A percentile compares a stretch with the other conserved stretches of the same genome.
These are phyloP conservation scores for Populus simonii DNA, from an alignment of 345 rosid genomes.

Conservation along the genomic window DNA sequence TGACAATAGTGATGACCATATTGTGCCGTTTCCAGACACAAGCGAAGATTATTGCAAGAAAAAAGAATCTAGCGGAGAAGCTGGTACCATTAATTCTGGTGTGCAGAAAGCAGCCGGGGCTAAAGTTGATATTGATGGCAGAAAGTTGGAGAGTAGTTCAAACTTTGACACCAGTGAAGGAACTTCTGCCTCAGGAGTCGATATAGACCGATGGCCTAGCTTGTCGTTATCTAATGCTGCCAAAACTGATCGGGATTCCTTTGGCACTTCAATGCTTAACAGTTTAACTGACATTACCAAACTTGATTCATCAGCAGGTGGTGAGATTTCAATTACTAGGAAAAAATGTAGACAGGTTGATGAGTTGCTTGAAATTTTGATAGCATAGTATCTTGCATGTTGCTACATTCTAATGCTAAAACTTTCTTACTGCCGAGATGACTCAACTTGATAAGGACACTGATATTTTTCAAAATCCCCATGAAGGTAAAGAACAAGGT, in stretches of 20 bases:
- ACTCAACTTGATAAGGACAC: constrained; percentile 51
- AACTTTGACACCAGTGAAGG: constrained; percentile 37
- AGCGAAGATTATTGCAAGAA: constrained; percentile 44
- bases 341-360: constrained; percentile 17
- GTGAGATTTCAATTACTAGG: constrained; percentile 37
- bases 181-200: constrained; percentile 42
- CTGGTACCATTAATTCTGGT: constrained; percentile 31
- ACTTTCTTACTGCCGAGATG: constrained; percentile 42
- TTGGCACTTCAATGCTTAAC: constrained; percentile 47
- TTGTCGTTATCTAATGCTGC: constrained; percentile 42
- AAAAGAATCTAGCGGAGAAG: constrained; percentile 51
- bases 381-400: background rate
- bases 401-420: constrained; percentile 24
- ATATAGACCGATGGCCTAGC: constrained; percentile 54
- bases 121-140: constrained; percentile 38
- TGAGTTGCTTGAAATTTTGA: constrained; percentile 16
- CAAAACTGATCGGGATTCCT: constrained; percentile 44
- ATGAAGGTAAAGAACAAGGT: constrained; percentile 61
- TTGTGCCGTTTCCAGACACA: constrained; percentile 62
- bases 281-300: constrained; percentile 42
- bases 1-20: constrained; percentile 64
- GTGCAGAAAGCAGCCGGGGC: constrained; percentile 41
- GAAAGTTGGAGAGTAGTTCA: constrained; percentile 45
- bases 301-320: constrained; percentile 44
- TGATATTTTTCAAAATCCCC: constrained; percentile 48